A percentile compares a stretch with the other conserved stretches of the same genome.
Conservation (phyloP, 2,329 filamentous ascomycete genomes). For the Stachybotrys chlorohalonatus region DNA sequence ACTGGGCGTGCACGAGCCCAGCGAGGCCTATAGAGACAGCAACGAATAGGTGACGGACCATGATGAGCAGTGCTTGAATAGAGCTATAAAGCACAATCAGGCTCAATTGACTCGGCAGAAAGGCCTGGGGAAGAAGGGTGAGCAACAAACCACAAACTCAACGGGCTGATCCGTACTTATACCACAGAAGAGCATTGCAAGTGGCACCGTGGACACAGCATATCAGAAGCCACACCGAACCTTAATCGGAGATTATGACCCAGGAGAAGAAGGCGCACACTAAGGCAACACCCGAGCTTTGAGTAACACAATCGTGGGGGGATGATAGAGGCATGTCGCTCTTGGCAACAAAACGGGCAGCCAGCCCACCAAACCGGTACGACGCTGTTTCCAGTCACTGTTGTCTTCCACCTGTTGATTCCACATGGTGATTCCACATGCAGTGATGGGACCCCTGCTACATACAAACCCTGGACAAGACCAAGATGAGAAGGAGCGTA, state of each 20-base stretch:
- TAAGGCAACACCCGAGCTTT: background rate
- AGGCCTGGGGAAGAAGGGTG: no score
- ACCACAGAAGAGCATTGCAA: no score
- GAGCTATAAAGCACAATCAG: background rate
- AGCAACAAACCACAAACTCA: no score
- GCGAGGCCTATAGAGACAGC: slow-evolving; percentile 14
- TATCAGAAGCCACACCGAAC: no score
- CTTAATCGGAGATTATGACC: background rate
- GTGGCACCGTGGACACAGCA: no score
- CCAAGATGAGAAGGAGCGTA: background rate
- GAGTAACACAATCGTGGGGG: background rate
- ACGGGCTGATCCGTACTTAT: no score
- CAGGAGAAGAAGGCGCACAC: background rate
- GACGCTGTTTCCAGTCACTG: background rate
- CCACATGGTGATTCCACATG: background rate
- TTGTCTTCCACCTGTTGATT: background rate
- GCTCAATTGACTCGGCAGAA: no score
- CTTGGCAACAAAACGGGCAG: background rate
- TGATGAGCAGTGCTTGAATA: slow-evolving; percentile 4
- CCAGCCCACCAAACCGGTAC: background rate
- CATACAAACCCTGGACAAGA: background rate
- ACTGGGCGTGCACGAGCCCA: slow-evolving; percentile 17
- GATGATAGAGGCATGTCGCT: background rate
- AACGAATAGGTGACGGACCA: slow-evolving; percentile 15
- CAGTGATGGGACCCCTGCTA: background rate